Conservation (phyloP, 225 moss, liverwort and hornwort species). For the Sphagnum tenellum region DNA sequence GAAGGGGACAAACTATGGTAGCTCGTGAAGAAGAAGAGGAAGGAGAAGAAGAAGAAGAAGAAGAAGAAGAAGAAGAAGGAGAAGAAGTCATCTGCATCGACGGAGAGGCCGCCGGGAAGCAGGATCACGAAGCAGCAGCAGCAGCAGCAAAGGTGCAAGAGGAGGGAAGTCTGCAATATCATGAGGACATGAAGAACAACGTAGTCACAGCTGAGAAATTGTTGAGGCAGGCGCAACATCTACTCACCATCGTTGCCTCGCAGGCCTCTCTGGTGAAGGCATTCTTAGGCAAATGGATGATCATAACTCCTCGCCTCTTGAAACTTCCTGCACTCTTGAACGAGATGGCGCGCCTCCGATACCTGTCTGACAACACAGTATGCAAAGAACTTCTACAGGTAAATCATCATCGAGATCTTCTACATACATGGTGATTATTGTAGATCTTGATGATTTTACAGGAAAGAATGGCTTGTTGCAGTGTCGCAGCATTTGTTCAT, state of each 20-base stretch:
- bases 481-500: background rate
- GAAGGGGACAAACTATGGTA: no score
- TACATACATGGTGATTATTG: background rate
- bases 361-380: slow-evolving; percentile 55
- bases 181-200: slow-evolving; percentile 21
- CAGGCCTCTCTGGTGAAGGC: slow-evolving; percentile 71
- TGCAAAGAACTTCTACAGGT: slow-evolving; percentile 65
- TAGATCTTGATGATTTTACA: background rate
- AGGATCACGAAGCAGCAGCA: no score
- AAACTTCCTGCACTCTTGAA: slow-evolving; percentile 64
- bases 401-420: background rate
- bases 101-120: no score
- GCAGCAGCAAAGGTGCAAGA: no score
- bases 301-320: slow-evolving; percentile 62
- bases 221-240: slow-evolving; percentile 68
- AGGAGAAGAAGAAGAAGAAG: no score
- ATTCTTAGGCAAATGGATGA: slow-evolving; percentile 92
- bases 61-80: no score
- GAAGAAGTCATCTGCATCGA: no score
- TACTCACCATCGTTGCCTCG: slow-evolving; percentile 42
- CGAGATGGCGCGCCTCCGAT: slow-evolving; percentile 73
- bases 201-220: slow-evolving; percentile 34
- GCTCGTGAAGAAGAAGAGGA: no score
- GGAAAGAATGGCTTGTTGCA: background rate
- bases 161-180: no score